phyloP scores from a whole-genome alignment of 139 green algal genomes.

The Diplosphaera chodatii region DNA sequence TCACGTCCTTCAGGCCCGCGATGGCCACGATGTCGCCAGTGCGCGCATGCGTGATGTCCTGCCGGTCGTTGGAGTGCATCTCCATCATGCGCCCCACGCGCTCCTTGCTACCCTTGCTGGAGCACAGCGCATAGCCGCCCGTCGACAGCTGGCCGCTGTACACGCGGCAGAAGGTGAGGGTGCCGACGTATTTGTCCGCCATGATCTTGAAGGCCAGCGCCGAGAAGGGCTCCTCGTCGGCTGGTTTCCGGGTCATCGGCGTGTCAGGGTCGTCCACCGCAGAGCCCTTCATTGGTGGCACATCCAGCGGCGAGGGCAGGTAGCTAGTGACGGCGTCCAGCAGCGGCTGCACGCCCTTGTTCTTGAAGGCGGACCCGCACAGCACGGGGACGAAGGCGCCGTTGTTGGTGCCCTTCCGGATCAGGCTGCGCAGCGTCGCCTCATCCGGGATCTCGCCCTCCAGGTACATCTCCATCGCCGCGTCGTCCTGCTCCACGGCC shows the following conservation, averaged over 20 bases:
- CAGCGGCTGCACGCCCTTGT: conserved; percentile 99
- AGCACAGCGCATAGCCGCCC: conserved; percentile 89
- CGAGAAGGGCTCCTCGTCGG: conserved; percentile 84
- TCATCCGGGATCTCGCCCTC: conserved; percentile 85
- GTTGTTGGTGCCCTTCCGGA: conserved; percentile 87
- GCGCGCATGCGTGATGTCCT: conserved; percentile 25
- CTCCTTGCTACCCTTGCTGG: conserved; percentile 96
- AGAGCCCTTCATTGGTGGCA: conserved; percentile 43
- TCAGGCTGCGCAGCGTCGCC: conserved; percentile 72
- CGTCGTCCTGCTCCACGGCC: conserved; percentile 79
- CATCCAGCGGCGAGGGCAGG: conserved; percentile 89
- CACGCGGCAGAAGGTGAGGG: conserved; percentile 92
- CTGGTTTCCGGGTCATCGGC: conserved; percentile 63
- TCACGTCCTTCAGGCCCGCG: conserved; percentile 91
- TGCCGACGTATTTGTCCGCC: conserved; percentile 89
- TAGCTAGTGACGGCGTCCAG: conserved; percentile 84
- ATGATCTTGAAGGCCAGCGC: conserved; percentile 99
- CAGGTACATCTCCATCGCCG: conserved; percentile 68
- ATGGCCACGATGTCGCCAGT: conserved; percentile 97
- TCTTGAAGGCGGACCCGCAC: conserved; percentile 98
- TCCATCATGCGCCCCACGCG: conserved; percentile 93
- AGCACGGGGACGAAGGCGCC: conserved; percentile 85
- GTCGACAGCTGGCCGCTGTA: conserved; percentile 70
- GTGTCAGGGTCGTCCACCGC: conserved; percentile 25
- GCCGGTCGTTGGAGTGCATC: conserved; percentile 97